Evolutionary conservation across 148 eudicot genomes (phyloP).

Genomic region (Rhododendron simsii): DNA sequence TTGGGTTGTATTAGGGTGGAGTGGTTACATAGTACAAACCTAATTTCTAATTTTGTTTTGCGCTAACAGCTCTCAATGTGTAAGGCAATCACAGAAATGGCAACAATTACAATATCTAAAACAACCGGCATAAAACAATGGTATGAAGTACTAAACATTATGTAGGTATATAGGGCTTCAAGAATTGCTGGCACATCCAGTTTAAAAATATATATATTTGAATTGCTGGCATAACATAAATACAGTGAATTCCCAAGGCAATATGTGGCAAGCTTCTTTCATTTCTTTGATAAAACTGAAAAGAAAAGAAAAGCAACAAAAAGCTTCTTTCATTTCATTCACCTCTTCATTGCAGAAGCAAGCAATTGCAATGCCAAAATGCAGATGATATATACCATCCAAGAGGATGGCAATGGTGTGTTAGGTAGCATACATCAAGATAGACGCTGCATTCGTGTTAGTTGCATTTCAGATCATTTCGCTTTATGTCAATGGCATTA

Average conservation of each 20-base stretch:
- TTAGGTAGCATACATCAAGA: neutral
- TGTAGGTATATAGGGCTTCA: neutral
- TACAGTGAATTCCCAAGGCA: neutral
- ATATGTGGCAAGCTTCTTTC: neutral
- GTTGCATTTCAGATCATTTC: neutral
- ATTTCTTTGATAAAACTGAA: neutral
- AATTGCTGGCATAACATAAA: neutral
- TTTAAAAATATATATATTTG: no score
- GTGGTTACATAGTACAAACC: neutral
- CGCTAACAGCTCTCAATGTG: neutral
- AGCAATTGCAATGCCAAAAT: neutral
- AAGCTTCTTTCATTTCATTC: constrained; percentile 1
- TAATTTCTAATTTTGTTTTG: neutral
- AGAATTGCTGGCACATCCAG: neutral
- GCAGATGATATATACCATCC: neutral
- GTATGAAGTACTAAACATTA: neutral
- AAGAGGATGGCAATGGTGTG: neutral
- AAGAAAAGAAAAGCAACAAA: neutral
- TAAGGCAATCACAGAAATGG: neutral
- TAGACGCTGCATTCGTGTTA: neutral
- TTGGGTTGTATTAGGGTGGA: neutral
- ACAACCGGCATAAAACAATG: no score
- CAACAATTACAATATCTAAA: neutral
- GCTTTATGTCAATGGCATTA: neutral
- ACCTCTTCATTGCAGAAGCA: neutral